phyloP scores from a whole-genome alignment of 2,329 filamentous ascomycete genomes.

The Dactylonectria macrodidyma region DNA sequence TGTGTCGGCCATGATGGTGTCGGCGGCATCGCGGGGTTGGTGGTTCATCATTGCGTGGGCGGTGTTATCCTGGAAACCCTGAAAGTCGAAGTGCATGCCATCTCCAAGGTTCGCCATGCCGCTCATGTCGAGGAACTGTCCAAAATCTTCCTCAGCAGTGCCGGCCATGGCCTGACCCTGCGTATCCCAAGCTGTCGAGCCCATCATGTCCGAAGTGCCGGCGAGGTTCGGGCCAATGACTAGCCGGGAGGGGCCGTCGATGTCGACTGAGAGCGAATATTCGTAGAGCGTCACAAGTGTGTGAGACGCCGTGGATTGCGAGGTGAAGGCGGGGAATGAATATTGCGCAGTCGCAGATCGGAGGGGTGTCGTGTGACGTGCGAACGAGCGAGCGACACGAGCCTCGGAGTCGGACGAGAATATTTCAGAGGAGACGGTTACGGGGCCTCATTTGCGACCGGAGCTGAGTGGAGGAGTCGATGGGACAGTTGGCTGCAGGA shows the following conservation, averaged over 20 bases:
- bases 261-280: constrained; percentile 34
- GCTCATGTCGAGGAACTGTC: constrained; percentile 75
- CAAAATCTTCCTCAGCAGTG: constrained; percentile 72
- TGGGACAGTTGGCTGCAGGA: constrained; percentile 32
- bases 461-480: constrained; percentile 28
- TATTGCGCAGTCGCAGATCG: constrained; percentile 22
- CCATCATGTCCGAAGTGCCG: constrained; percentile 61
- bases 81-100: constrained; percentile 72
- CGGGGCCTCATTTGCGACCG: constrained; percentile 35
- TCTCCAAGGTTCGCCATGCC: constrained; percentile 68
- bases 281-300: constrained; percentile 27
- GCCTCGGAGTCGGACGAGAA: constrained; percentile 21
- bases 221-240: constrained; percentile 29
- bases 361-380: constrained; percentile 25
- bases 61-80: constrained; percentile 63
- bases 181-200: constrained; percentile 68
- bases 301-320: constrained; percentile 20
- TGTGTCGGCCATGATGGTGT: constrained; percentile 55
- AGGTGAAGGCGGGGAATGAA: constrained; percentile 7
- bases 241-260: constrained; percentile 27
- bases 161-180: constrained; percentile 69
- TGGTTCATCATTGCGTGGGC: constrained; percentile 51
- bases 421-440: constrained; percentile 27
- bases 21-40: constrained; percentile 49
- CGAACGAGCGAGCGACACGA: constrained; percentile 13